phyloP scores from a whole-genome alignment of 225 moss, liverwort and hornwort species.

The Ulota crispa region DNA sequence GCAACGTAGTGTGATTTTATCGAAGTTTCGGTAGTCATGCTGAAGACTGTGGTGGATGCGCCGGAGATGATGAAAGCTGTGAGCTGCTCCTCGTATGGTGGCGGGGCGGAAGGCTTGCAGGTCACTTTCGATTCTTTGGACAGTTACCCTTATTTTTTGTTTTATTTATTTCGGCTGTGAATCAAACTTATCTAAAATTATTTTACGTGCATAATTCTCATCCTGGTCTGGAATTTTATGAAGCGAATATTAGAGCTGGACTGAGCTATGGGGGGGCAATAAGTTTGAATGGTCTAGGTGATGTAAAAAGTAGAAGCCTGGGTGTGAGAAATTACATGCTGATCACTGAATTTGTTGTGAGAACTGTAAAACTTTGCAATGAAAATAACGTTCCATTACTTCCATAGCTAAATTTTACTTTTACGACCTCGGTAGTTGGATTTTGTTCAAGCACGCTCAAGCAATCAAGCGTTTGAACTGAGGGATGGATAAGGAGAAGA shows the following conservation, averaged over 20 bases:
- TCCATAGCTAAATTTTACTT: too few relatives aligned
- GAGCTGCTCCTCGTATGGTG: slow-evolving; percentile 36
- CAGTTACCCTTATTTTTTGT: neutral
- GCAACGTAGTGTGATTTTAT: too few relatives aligned
- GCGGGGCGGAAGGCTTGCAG: slow-evolving; percentile 38
- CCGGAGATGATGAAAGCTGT: slow-evolving; percentile 41
- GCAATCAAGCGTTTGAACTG: too few relatives aligned
- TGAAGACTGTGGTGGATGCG: slow-evolving; percentile 15
- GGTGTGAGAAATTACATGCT: neutral
- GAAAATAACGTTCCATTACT: too few relatives aligned
- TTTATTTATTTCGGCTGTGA: neutral
- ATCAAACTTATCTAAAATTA: neutral
- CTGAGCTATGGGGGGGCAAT: neutral
- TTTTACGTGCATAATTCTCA: neutral
- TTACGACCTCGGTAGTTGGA: too few relatives aligned
- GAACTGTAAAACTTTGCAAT: too few relatives aligned
- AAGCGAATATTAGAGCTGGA: neutral
- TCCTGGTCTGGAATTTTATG: too few relatives aligned
- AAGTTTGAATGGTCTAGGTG: neutral
- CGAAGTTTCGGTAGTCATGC: slow-evolving; percentile 4
- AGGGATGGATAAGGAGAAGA: too few relatives aligned
- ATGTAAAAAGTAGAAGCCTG: neutral
- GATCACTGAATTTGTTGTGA: too few relatives aligned
- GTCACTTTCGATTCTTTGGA: neutral
- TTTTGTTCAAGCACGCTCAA: too few relatives aligned